Conservation (phyloP, 73 alveolate genomes). For the Stentor coeruleus region DNA sequence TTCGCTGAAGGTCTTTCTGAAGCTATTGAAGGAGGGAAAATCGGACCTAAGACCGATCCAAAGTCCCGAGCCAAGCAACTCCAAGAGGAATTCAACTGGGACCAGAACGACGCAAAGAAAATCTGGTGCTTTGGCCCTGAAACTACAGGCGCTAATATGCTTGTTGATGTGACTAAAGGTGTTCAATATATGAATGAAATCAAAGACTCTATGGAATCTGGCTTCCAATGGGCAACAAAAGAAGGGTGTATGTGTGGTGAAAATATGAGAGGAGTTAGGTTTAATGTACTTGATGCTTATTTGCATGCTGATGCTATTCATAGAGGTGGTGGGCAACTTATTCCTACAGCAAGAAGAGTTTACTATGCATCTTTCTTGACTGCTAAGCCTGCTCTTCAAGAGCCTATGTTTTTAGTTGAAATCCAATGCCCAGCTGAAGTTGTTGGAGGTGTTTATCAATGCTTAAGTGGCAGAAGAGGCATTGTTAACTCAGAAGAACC, state of each 20-base stretch:
- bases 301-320: conserved; percentile 91
- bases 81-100: conserved; percentile 37
- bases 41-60: conserved; percentile 47
- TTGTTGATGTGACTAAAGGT: conserved; percentile 65
- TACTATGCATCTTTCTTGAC: conserved; percentile 80
- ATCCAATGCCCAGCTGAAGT: conserved; percentile 91
- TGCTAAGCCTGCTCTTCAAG: conserved; percentile 80
- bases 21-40: conserved; percentile 68
- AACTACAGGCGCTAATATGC: conserved; percentile 70
- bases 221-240: conserved; percentile 78
- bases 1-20: conserved; percentile 66
- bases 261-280: conserved; percentile 78
- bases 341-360: conserved; percentile 90
- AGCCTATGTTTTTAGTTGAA: conserved; percentile 89
- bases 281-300: conserved; percentile 81
- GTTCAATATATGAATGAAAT: conserved; percentile 71
- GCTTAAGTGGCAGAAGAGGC: conserved; percentile 95
- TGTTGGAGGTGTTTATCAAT: conserved; percentile 87
- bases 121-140: conserved; percentile 91
- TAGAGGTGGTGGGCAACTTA: conserved; percentile 92
- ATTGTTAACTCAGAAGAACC: conserved; percentile 93
- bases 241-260: conserved; percentile 87
- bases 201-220: conserved; percentile 72
- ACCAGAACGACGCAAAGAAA: conserved; percentile 58
- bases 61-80: conserved; percentile 43